Evolutionary conservation across 2,329 filamentous ascomycete genomes (phyloP).

Genomic region (Phoma sp.): DNA sequence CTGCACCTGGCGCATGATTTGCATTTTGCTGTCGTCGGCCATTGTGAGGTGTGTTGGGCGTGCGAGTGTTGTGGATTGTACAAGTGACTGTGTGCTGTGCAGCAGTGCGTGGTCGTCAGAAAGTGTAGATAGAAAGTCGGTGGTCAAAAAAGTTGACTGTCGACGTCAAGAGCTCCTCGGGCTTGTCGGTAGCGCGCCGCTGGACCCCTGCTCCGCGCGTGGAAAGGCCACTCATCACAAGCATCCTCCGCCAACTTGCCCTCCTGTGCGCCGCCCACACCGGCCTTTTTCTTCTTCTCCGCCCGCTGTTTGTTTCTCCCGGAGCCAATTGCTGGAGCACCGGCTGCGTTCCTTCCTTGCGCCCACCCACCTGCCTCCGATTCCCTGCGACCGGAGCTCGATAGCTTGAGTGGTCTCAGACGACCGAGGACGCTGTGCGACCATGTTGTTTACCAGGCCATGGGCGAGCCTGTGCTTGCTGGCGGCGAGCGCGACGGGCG

Average conservation of each 20-base stretch:
- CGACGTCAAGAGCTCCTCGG: constrained; percentile 40
- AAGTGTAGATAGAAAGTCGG: too few relatives aligned
- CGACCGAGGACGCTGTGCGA: constrained; percentile 24
- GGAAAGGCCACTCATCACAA: constrained; percentile 46
- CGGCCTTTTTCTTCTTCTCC: constrained; percentile 31
- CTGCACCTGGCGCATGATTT: constrained; percentile 61
- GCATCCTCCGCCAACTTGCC: constrained; percentile 22
- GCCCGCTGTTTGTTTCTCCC: constrained; percentile 24
- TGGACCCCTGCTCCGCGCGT: constrained; percentile 33
- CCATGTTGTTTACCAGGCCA: constrained; percentile 46
- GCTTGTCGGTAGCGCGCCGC: constrained; percentile 23
- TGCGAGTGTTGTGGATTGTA: too few relatives aligned
- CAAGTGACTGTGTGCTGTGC: too few relatives aligned
- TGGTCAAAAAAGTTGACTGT: too few relatives aligned
- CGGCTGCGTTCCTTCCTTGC: constrained; percentile 41
- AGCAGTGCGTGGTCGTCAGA: too few relatives aligned
- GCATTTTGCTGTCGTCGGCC: constrained; percentile 45
- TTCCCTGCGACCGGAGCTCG: constrained; percentile 1
- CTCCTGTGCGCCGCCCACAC: constrained; percentile 37
- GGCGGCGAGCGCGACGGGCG: constrained; percentile 44
- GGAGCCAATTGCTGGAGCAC: constrained; percentile 33
- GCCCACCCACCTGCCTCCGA: background rate
- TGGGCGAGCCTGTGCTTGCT: constrained; percentile 49
- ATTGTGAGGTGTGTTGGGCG: constrained; percentile 6
- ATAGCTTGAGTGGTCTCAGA: constrained; percentile 23